A percentile compares a stretch with the other conserved stretches of the same genome.
phyloP scores from a whole-genome alignment of 371 early-diverging fungal species.

The Sporodiniella umbellata region DNA sequence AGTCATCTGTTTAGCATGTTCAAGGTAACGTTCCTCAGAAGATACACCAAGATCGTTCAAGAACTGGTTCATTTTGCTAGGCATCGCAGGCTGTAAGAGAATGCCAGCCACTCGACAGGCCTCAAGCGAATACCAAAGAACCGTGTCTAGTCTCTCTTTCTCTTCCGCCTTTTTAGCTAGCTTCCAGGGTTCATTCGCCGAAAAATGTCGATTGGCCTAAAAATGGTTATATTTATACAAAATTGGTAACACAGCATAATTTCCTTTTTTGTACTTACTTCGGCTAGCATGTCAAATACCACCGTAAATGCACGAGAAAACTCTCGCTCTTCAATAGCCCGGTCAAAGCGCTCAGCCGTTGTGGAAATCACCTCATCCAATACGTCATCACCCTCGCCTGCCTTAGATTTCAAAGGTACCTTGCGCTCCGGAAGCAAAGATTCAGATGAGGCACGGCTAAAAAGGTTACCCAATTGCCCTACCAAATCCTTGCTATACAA shows the following conservation, averaged over 20 bases:
- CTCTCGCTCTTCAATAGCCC: slow-evolving; percentile 41
- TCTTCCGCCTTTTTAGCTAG: slow-evolving; percentile 44
- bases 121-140: slow-evolving; percentile 76
- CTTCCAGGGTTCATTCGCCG: slow-evolving; percentile 79
- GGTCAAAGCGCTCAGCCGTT: slow-evolving; percentile 36
- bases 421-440: slow-evolving; percentile 53
- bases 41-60: slow-evolving; percentile 62
- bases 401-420: slow-evolving; percentile 38
- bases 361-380: slow-evolving; percentile 32
- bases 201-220: slow-evolving; percentile 78
- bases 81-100: slow-evolving; percentile 87
- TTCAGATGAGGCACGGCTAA: slow-evolving; percentile 59
- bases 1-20: slow-evolving; percentile 27
- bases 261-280: slow-evolving; percentile 32
- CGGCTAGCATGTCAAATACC: slow-evolving; percentile 55
- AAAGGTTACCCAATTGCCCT: slow-evolving; percentile 87
- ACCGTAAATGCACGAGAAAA: slow-evolving; percentile 50
- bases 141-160: slow-evolving; percentile 50
- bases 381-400: slow-evolving; percentile 32
- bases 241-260: not conserved
- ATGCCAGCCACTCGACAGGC: slow-evolving; percentile 72
- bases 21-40: slow-evolving; percentile 50
- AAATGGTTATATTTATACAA: too few species aligned
- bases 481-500: slow-evolving; percentile 80
- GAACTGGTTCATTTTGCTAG: slow-evolving; percentile 63